phyloP scores from a whole-genome alignment of 192 early-diverging fungal genomes.

The Gaertneriomyces semiglobifer region DNA sequence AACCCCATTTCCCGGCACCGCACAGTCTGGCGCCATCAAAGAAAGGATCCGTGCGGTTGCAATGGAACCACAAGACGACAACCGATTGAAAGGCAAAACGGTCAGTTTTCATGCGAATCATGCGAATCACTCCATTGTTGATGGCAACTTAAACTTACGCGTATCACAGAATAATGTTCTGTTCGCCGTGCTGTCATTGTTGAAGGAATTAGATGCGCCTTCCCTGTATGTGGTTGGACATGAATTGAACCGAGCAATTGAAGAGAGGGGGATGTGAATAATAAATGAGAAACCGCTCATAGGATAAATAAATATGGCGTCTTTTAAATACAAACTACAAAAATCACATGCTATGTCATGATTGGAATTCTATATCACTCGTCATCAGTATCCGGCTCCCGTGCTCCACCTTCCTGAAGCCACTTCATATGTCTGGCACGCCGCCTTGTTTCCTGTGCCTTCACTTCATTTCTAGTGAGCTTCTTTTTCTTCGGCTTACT shows the following conservation, averaged over 20 bases:
- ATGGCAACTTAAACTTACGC: too few species aligned
- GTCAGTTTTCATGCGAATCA: neutral
- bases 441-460: slow-evolving; percentile 42
- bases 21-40: neutral
- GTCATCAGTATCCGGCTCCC: slow-evolving; percentile 43
- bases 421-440: slow-evolving; percentile 44
- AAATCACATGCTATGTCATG: too few species aligned
- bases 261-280: neutral
- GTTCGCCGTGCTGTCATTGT: slow-evolving; percentile 31
- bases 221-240: slow-evolving; percentile 24
- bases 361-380: too few species aligned
- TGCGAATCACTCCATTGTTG: neutral
- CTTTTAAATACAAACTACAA: too few species aligned
- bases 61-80: neutral
- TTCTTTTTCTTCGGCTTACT: slow-evolving; percentile 50
- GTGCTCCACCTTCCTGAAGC: slow-evolving; percentile 41
- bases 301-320: too few species aligned
- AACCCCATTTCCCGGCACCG: neutral
- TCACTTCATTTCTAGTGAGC: slow-evolving; percentile 49
- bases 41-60: slow-evolving; percentile 9
- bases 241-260: slow-evolving; percentile 15
- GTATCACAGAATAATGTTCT: slow-evolving; percentile 27
- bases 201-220: slow-evolving; percentile 27
- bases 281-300: too few species aligned
- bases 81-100: neutral